Evolutionary conservation across 177 flowering plant genomes (phyloP), one percentile per base, ranked within the genome.

Genomic region (Vitis hybrid): DNA sequence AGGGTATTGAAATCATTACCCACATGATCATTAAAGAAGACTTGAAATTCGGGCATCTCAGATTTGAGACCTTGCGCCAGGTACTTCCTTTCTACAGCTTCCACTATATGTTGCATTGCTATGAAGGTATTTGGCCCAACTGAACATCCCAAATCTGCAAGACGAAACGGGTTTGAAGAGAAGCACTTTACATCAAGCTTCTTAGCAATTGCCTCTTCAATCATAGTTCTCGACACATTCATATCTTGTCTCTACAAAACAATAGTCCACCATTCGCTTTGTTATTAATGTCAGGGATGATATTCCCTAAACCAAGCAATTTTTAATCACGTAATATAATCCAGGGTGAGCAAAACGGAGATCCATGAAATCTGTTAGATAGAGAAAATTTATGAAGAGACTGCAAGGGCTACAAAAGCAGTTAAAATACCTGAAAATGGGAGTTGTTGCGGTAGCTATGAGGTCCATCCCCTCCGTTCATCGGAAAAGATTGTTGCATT

Each of bases 71-170:
- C 63, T 15, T 55, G 12, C 6, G 73, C 58, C 14, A 48, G 52
- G 65, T 61, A 61, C 63, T 77, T 84, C 2, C 20, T 72, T 41
- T 76, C 54, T 2, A 87, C 11, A 2, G 83, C 70, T 35, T 79
- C 79, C 10, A 83, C 12, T 17, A 83, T 55, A 57, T 71, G 70
- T 11, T 84, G 73, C 24, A 83, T 62, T 0, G 69, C 66, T 3
- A 68, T 12, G 60, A 84, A 80, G 10, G 90, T 87, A 65, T 87
- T 87, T 54, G 86, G 87, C 15, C 90, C 88, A 9, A 75, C 66
- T 1, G 90, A 82, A 65, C 88, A 87, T 9, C 90, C 90, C 9
- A 84, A 61, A 66, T 87, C 90, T 1, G 84, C 84, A 0, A 84
- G 64, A 9, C 72, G 20, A 13, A 80, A 70, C n/a, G 72, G 52